These are phyloP conservation scores for Lagerstroemia speciosa DNA, from an alignment of 345 rosid genomes.

Conservation along the genomic window DNA sequence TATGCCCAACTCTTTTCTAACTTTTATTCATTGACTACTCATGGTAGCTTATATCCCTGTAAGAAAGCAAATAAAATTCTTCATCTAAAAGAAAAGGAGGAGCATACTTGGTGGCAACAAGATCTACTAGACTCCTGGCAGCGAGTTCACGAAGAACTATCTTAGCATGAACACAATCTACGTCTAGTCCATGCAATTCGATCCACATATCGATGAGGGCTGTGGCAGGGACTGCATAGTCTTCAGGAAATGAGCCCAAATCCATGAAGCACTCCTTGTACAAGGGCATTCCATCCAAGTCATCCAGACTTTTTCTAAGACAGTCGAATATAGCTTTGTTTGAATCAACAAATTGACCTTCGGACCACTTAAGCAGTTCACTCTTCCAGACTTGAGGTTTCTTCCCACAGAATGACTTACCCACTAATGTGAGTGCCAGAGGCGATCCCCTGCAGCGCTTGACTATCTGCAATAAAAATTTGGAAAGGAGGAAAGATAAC, in stretches of 20 bases:
- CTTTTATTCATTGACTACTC: neutral
- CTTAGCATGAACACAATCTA: conserved; percentile 18
- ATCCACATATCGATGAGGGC: conserved; percentile 45
- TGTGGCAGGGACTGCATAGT: conserved; percentile 36
- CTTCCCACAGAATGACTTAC: conserved; percentile 22
- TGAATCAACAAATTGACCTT: conserved; percentile 21
- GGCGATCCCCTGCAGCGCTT: conserved; percentile 9
- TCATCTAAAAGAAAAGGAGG: neutral
- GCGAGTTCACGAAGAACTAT: conserved; percentile 34
- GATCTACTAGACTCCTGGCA: conserved; percentile 27
- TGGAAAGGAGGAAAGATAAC: no score
- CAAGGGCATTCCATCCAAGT: conserved; percentile 15
- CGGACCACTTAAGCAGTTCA: conserved; percentile 5
- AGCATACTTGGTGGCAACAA: conserved; percentile 25
- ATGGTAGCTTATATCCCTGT: neutral
- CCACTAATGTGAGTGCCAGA: conserved; percentile 3
- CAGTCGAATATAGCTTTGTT: conserved; percentile 20
- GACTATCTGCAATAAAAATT: conserved; percentile 3
- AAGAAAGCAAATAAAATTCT: neutral
- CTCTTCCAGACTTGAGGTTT: neutral
- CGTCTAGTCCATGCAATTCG: conserved; percentile 26
- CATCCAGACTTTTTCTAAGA: conserved; percentile 38
- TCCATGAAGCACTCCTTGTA: conserved; percentile 45
- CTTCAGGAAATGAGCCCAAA: conserved; percentile 53
- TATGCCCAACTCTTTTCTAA: neutral